Evolutionary conservation across 2,329 filamentous ascomycete genomes (phyloP), one percentile per base, ranked within the genome.

Genomic region (Trichophyton equinum): DNA sequence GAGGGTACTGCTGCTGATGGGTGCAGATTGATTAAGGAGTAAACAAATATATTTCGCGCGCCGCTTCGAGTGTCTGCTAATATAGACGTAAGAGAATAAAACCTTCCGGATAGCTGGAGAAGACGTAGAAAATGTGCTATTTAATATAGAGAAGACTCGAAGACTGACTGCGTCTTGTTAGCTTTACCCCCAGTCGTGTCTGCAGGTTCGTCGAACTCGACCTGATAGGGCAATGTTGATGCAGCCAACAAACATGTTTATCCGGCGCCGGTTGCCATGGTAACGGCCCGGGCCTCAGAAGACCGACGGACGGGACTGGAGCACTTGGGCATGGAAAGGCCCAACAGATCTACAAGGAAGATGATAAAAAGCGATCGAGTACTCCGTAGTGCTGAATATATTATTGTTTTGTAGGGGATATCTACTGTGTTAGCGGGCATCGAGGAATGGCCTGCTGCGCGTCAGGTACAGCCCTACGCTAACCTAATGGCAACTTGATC

Each of bases 261-360:
- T 61, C 63, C 64, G 60, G 40, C 27, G 42, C 64, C 61, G 64
- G 64, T 65, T 65, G 64, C 62, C 49, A 59, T 60, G 60, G 64
- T 60, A 63, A 59, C 62, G 42, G 20, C 18, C 18, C 18, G 18
- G 18, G 18, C 22, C 40, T 7, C n/a, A 7, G 11, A 6, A 5
- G 13, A 44, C 15, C n/a, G 6, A 30, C 1, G 27, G 27, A 6
- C n/a, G 20, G n/a, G 40, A 15, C 33, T 38, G 33, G 33, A 38
- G 33, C 33, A 38, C 33, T 38, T 38, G 33, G 33, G 33, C 33
- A 11, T 13, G 33, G 3, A 30, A 30, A 13, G 33, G 33, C 33
- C 8, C 33, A 13, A 8, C 11, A 38, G 33, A 38, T 38, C 33
- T 38, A 38, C 33, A 38, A 38, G 33, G 33, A 38, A 38, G 3